Evolutionary conservation across 2,329 filamentous ascomycete species (phyloP).

Genomic region (Cadophora malorum): DNA sequence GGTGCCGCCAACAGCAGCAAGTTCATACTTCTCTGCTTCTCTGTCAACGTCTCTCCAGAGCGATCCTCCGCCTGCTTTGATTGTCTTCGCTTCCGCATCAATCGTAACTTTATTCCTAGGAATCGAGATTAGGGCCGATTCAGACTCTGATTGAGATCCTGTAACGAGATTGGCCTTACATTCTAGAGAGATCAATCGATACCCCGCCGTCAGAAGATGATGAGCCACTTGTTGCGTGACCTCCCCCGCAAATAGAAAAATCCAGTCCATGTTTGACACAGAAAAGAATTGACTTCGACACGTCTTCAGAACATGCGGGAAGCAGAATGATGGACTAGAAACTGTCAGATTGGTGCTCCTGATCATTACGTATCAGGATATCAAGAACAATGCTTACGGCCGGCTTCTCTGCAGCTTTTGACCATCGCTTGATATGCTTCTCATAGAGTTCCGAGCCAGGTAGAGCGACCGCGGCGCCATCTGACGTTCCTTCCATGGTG

Average conservation of each 20-base stretch:
- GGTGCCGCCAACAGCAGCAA: slow-evolving; percentile 39
- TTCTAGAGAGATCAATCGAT: slow-evolving; percentile 35
- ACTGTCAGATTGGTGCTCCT: slow-evolving; percentile 2
- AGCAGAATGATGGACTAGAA: slow-evolving; percentile 34
- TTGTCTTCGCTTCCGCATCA: slow-evolving; percentile 26
- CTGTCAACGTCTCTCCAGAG: slow-evolving; percentile 39
- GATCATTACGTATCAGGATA: background rate
- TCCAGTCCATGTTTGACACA: slow-evolving; percentile 27
- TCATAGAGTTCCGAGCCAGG: slow-evolving; percentile 2
- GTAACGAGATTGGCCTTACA: slow-evolving; percentile 29
- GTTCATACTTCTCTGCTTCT: slow-evolving; percentile 28
- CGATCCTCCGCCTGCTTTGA: slow-evolving; percentile 36
- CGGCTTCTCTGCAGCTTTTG: slow-evolving; percentile 32
- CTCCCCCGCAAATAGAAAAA: slow-evolving; percentile 32
- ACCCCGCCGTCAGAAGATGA: slow-evolving; percentile 37
- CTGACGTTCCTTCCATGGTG: slow-evolving; percentile 1
- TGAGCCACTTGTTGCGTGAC: slow-evolving; percentile 33
- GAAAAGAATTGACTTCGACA: slow-evolving; percentile 34
- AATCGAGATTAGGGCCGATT: slow-evolving; percentile 29
- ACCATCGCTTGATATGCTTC: slow-evolving; percentile 33
- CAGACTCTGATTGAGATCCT: slow-evolving; percentile 8
- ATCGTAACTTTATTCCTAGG: slow-evolving; percentile 31
- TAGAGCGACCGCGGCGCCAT: background rate
- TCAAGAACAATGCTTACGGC: slow-evolving; percentile 28
- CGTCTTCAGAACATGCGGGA: slow-evolving; percentile 31